These are phyloP conservation scores for Populus tomentosa DNA, from an alignment of 441 rosid species.

Conservation along the genomic window DNA sequence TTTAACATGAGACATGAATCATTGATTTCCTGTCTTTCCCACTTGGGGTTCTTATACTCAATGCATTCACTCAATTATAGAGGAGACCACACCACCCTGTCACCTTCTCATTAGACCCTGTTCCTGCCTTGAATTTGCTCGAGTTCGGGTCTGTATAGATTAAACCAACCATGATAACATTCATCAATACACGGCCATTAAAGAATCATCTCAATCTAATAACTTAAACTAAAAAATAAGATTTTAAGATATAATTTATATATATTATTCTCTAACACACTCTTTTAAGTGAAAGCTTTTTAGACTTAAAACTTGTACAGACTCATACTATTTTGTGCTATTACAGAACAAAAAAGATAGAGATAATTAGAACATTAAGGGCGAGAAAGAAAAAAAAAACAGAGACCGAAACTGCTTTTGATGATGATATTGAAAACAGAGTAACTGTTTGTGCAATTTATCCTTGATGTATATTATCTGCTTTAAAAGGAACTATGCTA, in stretches of 20 bases:
- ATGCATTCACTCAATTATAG: neutral
- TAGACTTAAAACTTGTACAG: too few relatives aligned
- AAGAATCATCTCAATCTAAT: too few relatives aligned
- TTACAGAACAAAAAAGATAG: neutral
- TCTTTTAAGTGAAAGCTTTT: too few relatives aligned
- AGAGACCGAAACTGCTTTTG: neutral
- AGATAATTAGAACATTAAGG: neutral
- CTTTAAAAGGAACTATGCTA: neutral
- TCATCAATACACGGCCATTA: too few relatives aligned
- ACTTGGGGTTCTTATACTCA: neutral
- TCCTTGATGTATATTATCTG: neutral
- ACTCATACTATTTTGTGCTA: too few relatives aligned
- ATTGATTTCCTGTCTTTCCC: slow-evolving; percentile 3
- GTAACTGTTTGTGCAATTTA: neutral
- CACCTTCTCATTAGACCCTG: neutral
- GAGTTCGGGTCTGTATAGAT: neutral
- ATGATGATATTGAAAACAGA: neutral
- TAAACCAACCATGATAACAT: neutral
- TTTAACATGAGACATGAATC: slow-evolving; percentile 15
- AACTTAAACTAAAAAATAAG: too few relatives aligned
- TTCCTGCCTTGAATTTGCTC: neutral
- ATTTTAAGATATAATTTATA: too few relatives aligned
- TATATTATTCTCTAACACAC: too few relatives aligned
- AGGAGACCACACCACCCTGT: slow-evolving; percentile 3
- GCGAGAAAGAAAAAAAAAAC: neutral